Conservation (phyloP, 345 rosid genomes). For the Noccaea bulbosa region DNA sequence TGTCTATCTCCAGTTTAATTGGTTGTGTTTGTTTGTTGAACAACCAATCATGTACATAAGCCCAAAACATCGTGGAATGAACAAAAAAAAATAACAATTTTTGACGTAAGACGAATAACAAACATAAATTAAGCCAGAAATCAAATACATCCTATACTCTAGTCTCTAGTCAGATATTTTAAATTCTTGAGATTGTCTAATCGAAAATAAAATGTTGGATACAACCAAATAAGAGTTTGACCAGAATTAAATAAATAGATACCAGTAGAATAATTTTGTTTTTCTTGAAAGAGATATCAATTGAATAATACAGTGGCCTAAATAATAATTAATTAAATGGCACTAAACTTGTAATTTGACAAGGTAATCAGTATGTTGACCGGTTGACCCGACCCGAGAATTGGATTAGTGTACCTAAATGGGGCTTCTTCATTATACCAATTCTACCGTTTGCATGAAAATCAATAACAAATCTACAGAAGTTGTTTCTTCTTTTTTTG, state of each 20-base stretch:
- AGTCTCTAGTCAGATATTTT: not conserved
- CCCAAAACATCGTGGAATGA: slow-evolving; percentile 16
- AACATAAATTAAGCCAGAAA: not conserved
- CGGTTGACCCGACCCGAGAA: too few relatives aligned
- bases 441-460: too few relatives aligned
- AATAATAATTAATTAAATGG: not conserved
- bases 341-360: not conserved
- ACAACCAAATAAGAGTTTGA: slow-evolving; percentile 13
- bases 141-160: not conserved
- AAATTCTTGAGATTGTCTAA: not conserved
- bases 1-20: slow-evolving; percentile 3
- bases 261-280: too few relatives aligned
- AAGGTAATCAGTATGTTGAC: too few relatives aligned
- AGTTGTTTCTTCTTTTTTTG: too few relatives aligned
- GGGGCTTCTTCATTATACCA: too few relatives aligned
- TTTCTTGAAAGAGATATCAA: not conserved
- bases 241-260: not conserved
- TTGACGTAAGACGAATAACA: slow-evolving; percentile 3
- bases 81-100: not conserved
- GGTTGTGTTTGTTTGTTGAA: slow-evolving; percentile 22
- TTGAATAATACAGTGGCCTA: not conserved
- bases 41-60: slow-evolving; percentile 24
- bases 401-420: too few relatives aligned
- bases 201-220: not conserved
- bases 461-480: too few relatives aligned